A percentile compares a stretch with the other conserved stretches of the same genome.
Evolutionary conservation across 1,284 basidiomycete genomes (phyloP).

Genomic region (Microbotryum saponariae): DNA sequence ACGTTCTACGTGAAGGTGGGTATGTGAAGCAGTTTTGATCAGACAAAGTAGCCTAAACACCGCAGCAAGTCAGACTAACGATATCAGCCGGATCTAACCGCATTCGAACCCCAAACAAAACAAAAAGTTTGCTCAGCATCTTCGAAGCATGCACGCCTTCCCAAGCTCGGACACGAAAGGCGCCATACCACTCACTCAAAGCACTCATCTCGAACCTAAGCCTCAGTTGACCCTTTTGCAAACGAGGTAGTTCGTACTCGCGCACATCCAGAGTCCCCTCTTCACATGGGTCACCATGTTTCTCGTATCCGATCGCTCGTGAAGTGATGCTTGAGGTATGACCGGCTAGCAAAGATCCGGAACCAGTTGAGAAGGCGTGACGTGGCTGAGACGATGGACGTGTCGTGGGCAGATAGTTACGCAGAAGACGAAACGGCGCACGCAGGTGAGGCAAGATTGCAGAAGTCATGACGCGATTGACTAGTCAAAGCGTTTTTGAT

Average conservation of each 20-base stretch:
- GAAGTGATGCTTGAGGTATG: too few relatives aligned
- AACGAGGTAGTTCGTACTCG: slow-evolving; percentile 50
- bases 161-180: background rate
- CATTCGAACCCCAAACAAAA: slow-evolving; percentile 5
- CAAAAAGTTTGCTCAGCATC: background rate
- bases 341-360: too few relatives aligned
- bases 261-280: slow-evolving; percentile 50
- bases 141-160: background rate
- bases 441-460: too few relatives aligned
- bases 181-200: slow-evolving; percentile 45
- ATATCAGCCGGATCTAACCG: slow-evolving; percentile 28
- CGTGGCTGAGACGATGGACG: too few relatives aligned
- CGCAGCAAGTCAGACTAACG: background rate
- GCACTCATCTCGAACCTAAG: slow-evolving; percentile 65
- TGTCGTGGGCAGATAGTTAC: too few relatives aligned
- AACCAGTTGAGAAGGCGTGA: too few relatives aligned
- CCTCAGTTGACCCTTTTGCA: slow-evolving; percentile 52
- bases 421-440: too few relatives aligned
- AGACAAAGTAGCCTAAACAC: background rate
- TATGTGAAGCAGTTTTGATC: background rate
- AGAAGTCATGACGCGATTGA: too few relatives aligned
- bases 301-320: background rate
- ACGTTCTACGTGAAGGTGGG: slow-evolving; percentile 49
- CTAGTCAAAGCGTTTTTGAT: too few relatives aligned
- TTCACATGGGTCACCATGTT: slow-evolving; percentile 21